A percentile compares a stretch with the other conserved stretches of the same genome.
Conservation (phyloP, 139 green algal species). For the Haematococcus lacustris region DNA sequence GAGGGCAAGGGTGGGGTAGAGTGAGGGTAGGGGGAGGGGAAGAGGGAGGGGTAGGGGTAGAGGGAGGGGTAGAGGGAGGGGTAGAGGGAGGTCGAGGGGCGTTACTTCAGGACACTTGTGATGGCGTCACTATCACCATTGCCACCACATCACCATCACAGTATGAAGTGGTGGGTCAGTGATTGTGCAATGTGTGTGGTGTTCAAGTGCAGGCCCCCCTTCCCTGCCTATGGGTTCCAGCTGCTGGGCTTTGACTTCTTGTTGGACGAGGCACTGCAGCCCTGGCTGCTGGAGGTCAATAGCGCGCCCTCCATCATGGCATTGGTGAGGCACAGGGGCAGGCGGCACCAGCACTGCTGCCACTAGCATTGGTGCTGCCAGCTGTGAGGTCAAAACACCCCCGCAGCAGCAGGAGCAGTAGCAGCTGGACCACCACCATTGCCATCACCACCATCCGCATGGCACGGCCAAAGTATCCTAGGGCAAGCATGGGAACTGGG, state of each 20-base stretch:
- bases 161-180: too few relatives aligned
- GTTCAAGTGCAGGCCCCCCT: constrained; percentile 8
- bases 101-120: too few relatives aligned
- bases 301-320: constrained; percentile 46
- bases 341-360: background rate
- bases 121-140: too few relatives aligned
- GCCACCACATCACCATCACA: too few relatives aligned
- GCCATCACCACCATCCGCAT: background rate
- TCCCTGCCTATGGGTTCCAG: constrained; percentile 47
- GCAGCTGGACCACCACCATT: background rate
- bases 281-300: constrained; percentile 57
- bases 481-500: too few relatives aligned
- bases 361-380: background rate
- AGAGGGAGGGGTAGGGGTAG: too few relatives aligned
- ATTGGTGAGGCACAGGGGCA: constrained; percentile 3
- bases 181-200: too few relatives aligned
- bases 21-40: too few relatives aligned
- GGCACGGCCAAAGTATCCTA: background rate
- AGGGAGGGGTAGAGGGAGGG: too few relatives aligned
- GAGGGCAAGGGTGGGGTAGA: too few relatives aligned
- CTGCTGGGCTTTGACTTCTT: constrained; percentile 46
- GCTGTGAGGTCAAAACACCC: background rate
- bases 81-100: too few relatives aligned
- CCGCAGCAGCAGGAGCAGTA: background rate
- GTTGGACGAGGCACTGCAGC: constrained; percentile 28